Base-by-base conservation (phyloP, 441 rosid species). In the Arabidopsis lyrata region DNA sequence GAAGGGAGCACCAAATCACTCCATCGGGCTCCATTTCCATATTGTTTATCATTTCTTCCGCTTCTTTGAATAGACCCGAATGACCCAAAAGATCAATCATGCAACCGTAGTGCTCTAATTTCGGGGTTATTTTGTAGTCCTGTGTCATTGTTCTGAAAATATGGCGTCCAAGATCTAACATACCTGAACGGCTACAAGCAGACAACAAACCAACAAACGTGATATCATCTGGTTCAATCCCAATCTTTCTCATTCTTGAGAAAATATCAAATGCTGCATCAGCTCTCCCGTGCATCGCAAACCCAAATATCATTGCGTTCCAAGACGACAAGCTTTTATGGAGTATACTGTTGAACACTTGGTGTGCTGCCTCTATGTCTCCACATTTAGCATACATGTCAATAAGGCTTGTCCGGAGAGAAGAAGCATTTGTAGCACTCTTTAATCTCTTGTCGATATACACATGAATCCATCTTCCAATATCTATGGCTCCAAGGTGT, bases 341-440 rank as follows among this genome's bases (percentile, higher is more conserved):
- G 15, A 72, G 14, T 83, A 82, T 81, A 41, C 71, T 61, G 41
- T 76, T 64, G 75, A 86, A 92, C 10, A 88, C 81, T 77, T 84
- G 90, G 47, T 67, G 47, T n/a, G 94, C 90, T 63, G 83, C 88
- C 61, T 74, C 81, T 39, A 92, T 66, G 61, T 84, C 80, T 64
- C 97, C 97, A 45, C 92, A 88, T 82, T 92, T 90, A 24, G 96
- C 85, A 72, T 92, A 87, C 92, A 88, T 90, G 77, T 90, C 91
- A 36, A 92, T 80, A 10, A 92, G 86, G 81, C 89, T 87, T 8
- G 96, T 88, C 73, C 79, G 77, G 57, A 92, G 80, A 52, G 89
- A 62, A 64, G 88, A 71, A 52, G 36, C 79, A 49, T 70, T 56
- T 3, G 63, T 69, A 42, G 66, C 53, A 48, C 72, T 70, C 32